A percentile compares a stretch with the other conserved stretches of the same genome.
Conservation (phyloP, 2,329 filamentous ascomycete species). For the Fusarium pininemorale region DNA sequence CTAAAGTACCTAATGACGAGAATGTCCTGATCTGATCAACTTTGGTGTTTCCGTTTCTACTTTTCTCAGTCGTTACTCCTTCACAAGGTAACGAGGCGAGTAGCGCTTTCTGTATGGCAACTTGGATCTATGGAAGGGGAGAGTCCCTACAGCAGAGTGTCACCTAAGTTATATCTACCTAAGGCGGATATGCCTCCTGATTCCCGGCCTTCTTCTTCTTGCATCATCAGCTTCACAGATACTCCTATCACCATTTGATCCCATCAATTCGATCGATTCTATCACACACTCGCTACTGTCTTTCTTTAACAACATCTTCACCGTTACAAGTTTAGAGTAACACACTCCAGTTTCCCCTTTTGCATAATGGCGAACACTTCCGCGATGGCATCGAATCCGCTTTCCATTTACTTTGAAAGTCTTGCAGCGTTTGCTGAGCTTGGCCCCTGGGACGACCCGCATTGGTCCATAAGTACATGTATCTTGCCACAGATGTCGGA, state of each 20-base stretch:
- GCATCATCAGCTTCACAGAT: not conserved
- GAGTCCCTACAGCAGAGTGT: not conserved
- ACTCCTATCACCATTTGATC: not conserved
- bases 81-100: not conserved
- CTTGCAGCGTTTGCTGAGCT: not conserved
- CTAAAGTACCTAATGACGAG: not conserved
- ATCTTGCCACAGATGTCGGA: not conserved
- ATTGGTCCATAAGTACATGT: not conserved
- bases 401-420: too few relatives aligned
- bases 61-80: not conserved
- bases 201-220: not conserved
- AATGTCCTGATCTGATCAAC: not conserved
- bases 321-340: not conserved
- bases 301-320: not conserved
- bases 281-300: not conserved
- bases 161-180: too few relatives aligned
- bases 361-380: not conserved
- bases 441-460: rapidly evolving
- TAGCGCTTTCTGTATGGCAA: not conserved
- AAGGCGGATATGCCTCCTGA: not conserved
- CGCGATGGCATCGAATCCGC: not conserved
- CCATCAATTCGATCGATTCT: not conserved
- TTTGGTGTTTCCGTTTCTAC: not conserved
- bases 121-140: not conserved
- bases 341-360: not conserved